Conservation (phyloP, 805 yeast species). For the Spathaspora passalidarum region DNA sequence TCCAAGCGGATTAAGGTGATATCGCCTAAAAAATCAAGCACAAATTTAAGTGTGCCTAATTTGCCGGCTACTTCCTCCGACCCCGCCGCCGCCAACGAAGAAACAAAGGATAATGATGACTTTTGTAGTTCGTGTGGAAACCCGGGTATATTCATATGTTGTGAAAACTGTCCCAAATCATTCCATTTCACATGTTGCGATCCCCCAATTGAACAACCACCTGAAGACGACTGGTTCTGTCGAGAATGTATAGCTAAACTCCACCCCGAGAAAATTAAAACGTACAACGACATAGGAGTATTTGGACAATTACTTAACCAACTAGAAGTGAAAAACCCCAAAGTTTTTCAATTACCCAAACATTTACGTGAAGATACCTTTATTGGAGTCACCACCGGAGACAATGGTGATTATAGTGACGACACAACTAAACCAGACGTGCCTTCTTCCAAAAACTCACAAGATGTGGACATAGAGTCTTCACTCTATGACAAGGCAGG, state of each 20-base stretch:
- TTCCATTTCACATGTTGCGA: conserved; percentile 90
- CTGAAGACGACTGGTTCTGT: conserved; percentile 91
- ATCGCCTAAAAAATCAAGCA: conserved; percentile 28
- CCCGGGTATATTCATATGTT: conserved; percentile 84
- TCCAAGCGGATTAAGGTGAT: conserved; percentile 28
- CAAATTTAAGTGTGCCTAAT: conserved; percentile 21
- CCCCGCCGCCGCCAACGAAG: conserved; percentile 2
- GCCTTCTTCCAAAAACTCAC: conserved; percentile 44
- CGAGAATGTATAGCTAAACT: conserved; percentile 60
- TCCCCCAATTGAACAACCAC: conserved; percentile 84
- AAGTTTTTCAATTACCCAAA: conserved; percentile 55
- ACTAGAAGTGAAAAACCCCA: conserved; percentile 49
- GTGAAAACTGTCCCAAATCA: conserved; percentile 89
- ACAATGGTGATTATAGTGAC: conserved; percentile 69
- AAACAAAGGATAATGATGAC: conserved; percentile 62
- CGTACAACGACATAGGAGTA: conserved; percentile 43
- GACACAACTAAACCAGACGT: conserved; percentile 45
- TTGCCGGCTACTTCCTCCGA: conserved; percentile 1
- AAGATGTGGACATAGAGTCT: conserved; percentile 53
- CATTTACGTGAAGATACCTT: conserved; percentile 63
- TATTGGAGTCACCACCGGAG: conserved; percentile 65
- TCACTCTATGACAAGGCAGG: conserved; percentile 66
- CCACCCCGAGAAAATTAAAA: conserved; percentile 18
- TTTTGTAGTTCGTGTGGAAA: conserved; percentile 90
- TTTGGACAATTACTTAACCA: conserved; percentile 63